Evolutionary conservation across 2,329 filamentous ascomycete genomes (phyloP).

Genomic region (Neonectria magnoliae): DNA sequence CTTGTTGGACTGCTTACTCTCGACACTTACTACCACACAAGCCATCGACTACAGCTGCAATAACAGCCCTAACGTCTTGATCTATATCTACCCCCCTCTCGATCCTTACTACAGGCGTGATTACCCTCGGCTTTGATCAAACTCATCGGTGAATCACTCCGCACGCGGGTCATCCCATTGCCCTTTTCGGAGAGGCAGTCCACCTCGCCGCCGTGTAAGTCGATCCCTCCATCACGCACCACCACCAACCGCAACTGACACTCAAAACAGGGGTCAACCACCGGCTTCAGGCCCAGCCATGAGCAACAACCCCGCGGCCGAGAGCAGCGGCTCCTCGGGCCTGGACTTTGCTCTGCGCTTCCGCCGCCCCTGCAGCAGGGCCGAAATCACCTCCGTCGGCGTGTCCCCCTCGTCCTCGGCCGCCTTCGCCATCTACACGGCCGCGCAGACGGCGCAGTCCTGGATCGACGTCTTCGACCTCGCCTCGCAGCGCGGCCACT

Average conservation of each 20-base stretch:
- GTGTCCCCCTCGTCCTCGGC: constrained; percentile 40
- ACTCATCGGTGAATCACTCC: neutral
- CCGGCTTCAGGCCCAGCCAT: constrained; percentile 7
- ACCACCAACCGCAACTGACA: constrained; percentile 15
- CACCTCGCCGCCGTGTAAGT: constrained; percentile 32
- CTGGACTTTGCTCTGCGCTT: constrained; percentile 43
- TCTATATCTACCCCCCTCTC: neutral
- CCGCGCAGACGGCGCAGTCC: constrained; percentile 43
- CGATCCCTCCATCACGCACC: neutral
- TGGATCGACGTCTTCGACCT: constrained; percentile 51
- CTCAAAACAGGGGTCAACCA: constrained; percentile 29
- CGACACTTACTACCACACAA: neutral
- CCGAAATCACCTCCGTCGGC: constrained; percentile 47
- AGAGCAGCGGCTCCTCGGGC: neutral
- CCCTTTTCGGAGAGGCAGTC: neutral
- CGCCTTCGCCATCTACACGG: constrained; percentile 46
- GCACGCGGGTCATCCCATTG: neutral
- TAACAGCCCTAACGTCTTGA: neutral
- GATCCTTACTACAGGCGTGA: neutral
- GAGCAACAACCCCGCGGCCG: neutral
- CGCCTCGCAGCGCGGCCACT: constrained; percentile 38
- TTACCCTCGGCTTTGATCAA: neutral
- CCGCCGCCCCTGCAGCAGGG: constrained; percentile 41
- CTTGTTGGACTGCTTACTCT: neutral
- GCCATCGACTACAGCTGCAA: neutral